Evolutionary conservation across 768 basidiomycete species (phyloP).

Genomic region (Leucosporidium creatinivorum): DNA sequence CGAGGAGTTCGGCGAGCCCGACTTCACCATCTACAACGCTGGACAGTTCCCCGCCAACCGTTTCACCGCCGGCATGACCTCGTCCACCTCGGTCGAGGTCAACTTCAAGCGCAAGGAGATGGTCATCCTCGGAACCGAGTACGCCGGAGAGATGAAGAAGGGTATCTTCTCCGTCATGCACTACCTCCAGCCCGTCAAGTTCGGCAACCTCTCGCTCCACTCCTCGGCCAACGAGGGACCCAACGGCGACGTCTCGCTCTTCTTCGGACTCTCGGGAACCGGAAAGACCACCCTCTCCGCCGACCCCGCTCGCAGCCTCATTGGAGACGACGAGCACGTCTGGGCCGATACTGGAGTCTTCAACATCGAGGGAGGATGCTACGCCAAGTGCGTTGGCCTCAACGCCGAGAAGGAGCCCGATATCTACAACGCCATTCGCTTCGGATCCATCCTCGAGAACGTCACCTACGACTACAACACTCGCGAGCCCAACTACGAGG

Average conservation of each 20-base stretch:
- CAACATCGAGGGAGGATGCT: slow-evolving; percentile 99
- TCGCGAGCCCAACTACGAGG: slow-evolving; percentile 88
- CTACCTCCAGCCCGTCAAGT: slow-evolving; percentile 97
- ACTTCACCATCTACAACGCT: slow-evolving; percentile 98
- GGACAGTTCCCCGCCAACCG: slow-evolving; percentile 99
- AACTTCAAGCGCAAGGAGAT: slow-evolving; percentile 99
- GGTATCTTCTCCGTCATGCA: slow-evolving; percentile 99
- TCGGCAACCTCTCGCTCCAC: slow-evolving; percentile 93
- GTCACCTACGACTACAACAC: slow-evolving; percentile 85
- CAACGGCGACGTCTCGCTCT: slow-evolving; percentile 86
- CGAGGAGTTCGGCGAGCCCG: slow-evolving; percentile 88
- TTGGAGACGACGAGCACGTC: slow-evolving; percentile 99
- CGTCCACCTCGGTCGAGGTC: slow-evolving; percentile 96
- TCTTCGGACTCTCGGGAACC: slow-evolving; percentile 97
- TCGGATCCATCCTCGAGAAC: slow-evolving; percentile 96
- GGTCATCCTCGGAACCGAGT: slow-evolving; percentile 81
- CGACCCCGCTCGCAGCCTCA: slow-evolving; percentile 84
- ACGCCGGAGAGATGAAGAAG: slow-evolving; percentile 83
- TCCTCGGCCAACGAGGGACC: slow-evolving; percentile 95
- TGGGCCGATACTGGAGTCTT: slow-evolving; percentile 99
- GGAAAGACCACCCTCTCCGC: slow-evolving; percentile 98
- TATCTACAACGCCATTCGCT: slow-evolving; percentile 89
- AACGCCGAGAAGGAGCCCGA: slow-evolving; percentile 97
- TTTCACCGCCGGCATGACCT: slow-evolving; percentile 95
- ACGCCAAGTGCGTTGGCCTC: slow-evolving; percentile 96